Evolutionary conservation across 2,329 filamentous ascomycete genomes (phyloP).

Genomic region (Falciphora oryzae): DNA sequence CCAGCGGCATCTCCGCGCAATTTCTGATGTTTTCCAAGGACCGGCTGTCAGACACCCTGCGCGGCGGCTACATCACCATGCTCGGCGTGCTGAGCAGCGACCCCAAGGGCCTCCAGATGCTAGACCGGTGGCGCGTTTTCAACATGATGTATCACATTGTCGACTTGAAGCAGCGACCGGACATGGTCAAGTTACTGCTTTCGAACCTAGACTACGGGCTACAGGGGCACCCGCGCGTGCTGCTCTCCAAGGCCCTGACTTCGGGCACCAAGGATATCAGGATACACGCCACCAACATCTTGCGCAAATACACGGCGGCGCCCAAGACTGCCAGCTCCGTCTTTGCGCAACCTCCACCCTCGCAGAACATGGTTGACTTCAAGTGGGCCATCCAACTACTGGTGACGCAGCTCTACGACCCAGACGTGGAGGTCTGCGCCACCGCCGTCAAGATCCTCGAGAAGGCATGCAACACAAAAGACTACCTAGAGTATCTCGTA

Average conservation of each 20-base stretch:
- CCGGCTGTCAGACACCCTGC: conserved; percentile 79
- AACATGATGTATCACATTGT: conserved; percentile 99
- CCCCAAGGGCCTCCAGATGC: conserved; percentile 74
- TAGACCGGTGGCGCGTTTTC: conserved; percentile 96
- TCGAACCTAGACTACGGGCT: conserved; percentile 89
- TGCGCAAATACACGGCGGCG: conserved; percentile 77
- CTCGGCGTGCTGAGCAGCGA: conserved; percentile 82
- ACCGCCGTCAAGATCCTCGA: conserved; percentile 96
- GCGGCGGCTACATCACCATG: conserved; percentile 90
- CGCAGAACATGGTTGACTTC: conserved; percentile 55
- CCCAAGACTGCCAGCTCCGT: conserved; percentile 31
- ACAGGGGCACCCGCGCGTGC: conserved; percentile 81
- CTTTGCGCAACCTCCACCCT: conserved; percentile 11
- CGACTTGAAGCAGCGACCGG: conserved; percentile 82
- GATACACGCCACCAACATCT: conserved; percentile 79
- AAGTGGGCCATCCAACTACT: conserved; percentile 95
- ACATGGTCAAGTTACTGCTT: conserved; percentile 82
- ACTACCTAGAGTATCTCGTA: conserved; percentile 90
- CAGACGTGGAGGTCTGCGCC: conserved; percentile 93
- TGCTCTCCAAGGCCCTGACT: conserved; percentile 90
- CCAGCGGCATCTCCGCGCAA: conserved; percentile 69
- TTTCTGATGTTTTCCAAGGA: conserved; percentile 85
- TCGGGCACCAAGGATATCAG: conserved; percentile 87
- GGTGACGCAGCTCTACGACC: conserved; percentile 98
- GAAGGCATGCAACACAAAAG: conserved; percentile 90